These are phyloP conservation scores for Luvunga scandens DNA, from an alignment of 345 rosid genomes.

Conservation along the genomic window DNA sequence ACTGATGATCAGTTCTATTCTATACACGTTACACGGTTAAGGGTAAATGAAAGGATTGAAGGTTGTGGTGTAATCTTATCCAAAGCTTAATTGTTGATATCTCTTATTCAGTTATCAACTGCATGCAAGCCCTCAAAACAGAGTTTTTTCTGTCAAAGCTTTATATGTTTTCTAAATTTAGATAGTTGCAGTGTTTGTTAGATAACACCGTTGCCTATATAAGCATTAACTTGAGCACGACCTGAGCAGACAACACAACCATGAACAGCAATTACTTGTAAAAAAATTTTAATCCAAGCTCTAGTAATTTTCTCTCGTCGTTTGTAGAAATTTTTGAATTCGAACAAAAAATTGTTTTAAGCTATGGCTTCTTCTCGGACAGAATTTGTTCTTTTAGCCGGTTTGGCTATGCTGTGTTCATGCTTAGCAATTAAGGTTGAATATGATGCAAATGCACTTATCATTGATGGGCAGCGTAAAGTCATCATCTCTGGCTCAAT, in stretches of 20 bases:
- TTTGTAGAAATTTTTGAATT: no score
- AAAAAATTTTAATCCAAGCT: no score
- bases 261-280: no score
- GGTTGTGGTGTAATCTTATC: no score
- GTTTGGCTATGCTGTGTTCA: slow-evolving; percentile 5
- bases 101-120: no score
- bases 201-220: background rate
- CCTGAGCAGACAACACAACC: background rate
- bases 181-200: background rate
- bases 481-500: slow-evolving; percentile 44
- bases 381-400: background rate
- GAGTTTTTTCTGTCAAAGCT: background rate
- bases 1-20: no score
- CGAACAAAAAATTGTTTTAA: no score
- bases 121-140: no score
- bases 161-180: background rate
- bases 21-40: no score
- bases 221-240: background rate
- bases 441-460: slow-evolving; percentile 34
- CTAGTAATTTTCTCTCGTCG: no score
- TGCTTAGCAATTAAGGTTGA: slow-evolving; percentile 15
- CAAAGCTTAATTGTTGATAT: no score
- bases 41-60: no score
- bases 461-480: slow-evolving; percentile 48
- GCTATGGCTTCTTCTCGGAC: background rate